A percentile compares a stretch with the other conserved stretches of the same genome.
phyloP scores from a whole-genome alignment of 2,329 filamentous ascomycete species.

The Botrytis medusae region DNA sequence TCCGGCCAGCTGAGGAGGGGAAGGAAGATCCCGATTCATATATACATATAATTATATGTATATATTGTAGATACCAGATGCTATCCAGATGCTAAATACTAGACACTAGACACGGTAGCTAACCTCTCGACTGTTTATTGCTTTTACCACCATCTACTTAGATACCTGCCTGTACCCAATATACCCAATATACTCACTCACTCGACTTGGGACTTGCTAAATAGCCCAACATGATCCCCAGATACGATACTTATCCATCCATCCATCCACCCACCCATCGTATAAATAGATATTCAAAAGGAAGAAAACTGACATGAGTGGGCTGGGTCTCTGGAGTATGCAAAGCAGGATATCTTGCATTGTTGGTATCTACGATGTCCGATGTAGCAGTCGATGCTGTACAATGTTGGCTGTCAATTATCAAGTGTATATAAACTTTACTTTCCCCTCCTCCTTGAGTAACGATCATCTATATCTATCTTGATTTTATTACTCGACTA shows the following conservation, averaged over 20 bases:
- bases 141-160: background rate
- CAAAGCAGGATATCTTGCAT: slow-evolving; percentile 5
- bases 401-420: background rate
- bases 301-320: background rate
- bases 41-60: too few relatives aligned
- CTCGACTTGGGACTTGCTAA: background rate
- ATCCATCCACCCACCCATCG: background rate
- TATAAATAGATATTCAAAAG: background rate
- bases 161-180: too few relatives aligned
- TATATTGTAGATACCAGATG: background rate
- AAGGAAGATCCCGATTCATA: background rate
- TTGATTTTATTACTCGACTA: background rate
- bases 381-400: background rate
- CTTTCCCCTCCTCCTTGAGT: slow-evolving; percentile 10
- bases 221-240: background rate
- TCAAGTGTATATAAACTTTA: slow-evolving; percentile 5
- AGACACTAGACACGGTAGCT: too few relatives aligned
- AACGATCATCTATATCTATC: slow-evolving; percentile 11
- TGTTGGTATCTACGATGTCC: background rate
- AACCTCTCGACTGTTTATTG: background rate
- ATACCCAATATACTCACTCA: too few relatives aligned
- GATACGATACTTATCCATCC: background rate
- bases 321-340: background rate
- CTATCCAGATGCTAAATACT: too few relatives aligned
- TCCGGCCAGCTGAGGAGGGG: background rate